Evolutionary conservation across 2,329 filamentous ascomycete genomes (phyloP), one percentile per base, ranked within the genome.

Genomic region (Trichoderma gracile): DNA sequence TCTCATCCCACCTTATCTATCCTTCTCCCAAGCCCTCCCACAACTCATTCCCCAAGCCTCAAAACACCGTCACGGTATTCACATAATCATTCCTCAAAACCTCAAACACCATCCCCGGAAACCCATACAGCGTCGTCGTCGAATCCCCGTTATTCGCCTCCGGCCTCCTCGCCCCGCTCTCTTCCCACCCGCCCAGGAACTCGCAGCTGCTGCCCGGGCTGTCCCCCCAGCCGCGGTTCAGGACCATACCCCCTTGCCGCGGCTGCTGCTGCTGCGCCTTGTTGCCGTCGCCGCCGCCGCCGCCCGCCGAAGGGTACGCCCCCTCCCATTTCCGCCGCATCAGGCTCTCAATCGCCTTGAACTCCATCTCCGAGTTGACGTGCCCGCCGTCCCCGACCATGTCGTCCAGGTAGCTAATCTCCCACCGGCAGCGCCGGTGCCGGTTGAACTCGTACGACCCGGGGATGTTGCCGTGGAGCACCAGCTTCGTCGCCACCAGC

Each of bases 381-480:
- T 77, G 69, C 7, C 80, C 76, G 12, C 77, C 77, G 12, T 79
- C 73, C 10, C 42, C 25, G 7, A 77, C 74, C 5, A 80, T 74
- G 10, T 85, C 78, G 14, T 75, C 71, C 5, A 88, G 77, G 68
- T 89, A 89, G 50, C 79, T 76, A 58, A 97, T 88, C 58, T 88
- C 87, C 95, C 95, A 99, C 46, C 93, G 87, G 70, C 91, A 92
- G 67, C 95, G 87, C 19, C 94, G 88, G 75, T 98, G 93, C 5
- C 95, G 87, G 77, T 99, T 98, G 79, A 99, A 99, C 12, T 94
- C 91, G 74, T 97, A 98, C 1, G 93, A 97, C 0, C 95, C 95
- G 1, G 95, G 95, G 2, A 98, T 88, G 71, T 99, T 99, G 49
- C 91, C 92, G 75, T 99, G 95, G 2, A 99, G 82, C 19, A 98